Evolutionary conservation across 2,329 filamentous ascomycete species (phyloP).

Genomic region (Pseudocercospora macadamiae): DNA sequence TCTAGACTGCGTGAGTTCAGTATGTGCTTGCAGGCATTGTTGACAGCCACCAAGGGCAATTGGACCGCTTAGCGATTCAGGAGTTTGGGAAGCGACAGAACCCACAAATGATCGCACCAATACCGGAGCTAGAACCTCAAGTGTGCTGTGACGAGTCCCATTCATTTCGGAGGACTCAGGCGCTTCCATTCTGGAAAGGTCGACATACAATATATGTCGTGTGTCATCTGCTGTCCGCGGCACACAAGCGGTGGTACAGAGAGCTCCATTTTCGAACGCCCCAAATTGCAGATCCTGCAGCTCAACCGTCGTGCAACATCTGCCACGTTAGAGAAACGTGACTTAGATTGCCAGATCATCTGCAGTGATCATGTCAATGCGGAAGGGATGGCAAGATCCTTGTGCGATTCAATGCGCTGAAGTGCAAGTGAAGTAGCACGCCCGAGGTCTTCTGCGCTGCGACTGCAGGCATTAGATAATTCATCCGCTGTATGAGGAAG

Average conservation of each 20-base stretch:
- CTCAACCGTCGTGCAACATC: conserved; percentile 1
- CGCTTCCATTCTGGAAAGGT: background rate
- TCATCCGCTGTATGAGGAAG: background rate
- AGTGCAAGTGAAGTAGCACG: background rate
- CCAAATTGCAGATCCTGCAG: conserved; percentile 2
- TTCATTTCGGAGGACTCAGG: background rate
- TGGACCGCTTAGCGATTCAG: background rate
- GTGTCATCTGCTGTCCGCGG: background rate
- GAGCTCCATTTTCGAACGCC: background rate
- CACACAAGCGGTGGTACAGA: background rate
- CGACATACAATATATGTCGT: background rate
- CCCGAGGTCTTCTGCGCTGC: background rate
- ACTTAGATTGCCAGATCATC: background rate
- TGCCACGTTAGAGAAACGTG: conserved; percentile 7
- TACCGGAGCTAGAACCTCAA: background rate
- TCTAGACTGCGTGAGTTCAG: background rate
- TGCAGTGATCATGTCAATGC: background rate
- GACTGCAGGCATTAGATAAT: background rate
- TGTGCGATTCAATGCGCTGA: background rate
- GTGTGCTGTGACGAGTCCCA: background rate
- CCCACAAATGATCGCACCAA: background rate
- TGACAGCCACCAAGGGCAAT: background rate
- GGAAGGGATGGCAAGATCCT: background rate
- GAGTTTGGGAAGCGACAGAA: background rate
- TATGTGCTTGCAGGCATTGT: background rate